Evolutionary conservation across 257 asterid genomes (phyloP), one percentile per base, ranked within the genome.

Genomic region (Mentha longifolia): DNA sequence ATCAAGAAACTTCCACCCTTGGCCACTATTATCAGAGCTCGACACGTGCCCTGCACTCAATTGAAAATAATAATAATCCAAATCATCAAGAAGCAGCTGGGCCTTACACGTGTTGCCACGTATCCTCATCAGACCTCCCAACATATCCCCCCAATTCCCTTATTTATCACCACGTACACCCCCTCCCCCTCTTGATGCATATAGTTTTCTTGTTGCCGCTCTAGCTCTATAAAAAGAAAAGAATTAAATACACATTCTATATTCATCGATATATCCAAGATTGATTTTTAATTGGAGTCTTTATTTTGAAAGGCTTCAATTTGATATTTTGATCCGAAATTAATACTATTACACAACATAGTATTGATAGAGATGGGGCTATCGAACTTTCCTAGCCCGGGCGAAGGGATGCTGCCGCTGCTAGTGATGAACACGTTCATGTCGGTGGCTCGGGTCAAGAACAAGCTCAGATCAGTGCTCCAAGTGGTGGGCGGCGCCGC

Each of bases 331-430:
- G 31, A 28, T 28, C 2, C 3, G 31, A 28, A 22, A 22, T 22
- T 22, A 22, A 22, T 22, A 22, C n/a, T n/a, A n/a, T n/a, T 22
- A 22, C 37, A 31, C 6, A 31, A 3, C 3, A 33, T 33, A 3
- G n/a, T 6, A 33, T 33, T 1, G 14, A 85, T 82, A 17, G 7
- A 17, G 4, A 51, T 51, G 91, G 88, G 89, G 17, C 60, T 83
- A 1, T 74, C 82, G 0, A 75, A 51, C 78, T 80, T 86, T 63
- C 78, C 79, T 1, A 25, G 80, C 75, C 82, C 87, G 9, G 79
- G 72, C 6, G 87, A 83, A 42, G 96, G 96, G 1, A 79, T 83
- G 64, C 67, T 83, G 7, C 87, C 81, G 0, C 43, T 78, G 73
- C 74, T 86, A 1, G 77, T 78, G 49, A 79, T 85, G 74, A 83